Evolutionary conservation across 192 early-diverging fungal genomes (phyloP), one percentile per base, ranked within the genome.

Genomic region (Coemansia sp.): DNA sequence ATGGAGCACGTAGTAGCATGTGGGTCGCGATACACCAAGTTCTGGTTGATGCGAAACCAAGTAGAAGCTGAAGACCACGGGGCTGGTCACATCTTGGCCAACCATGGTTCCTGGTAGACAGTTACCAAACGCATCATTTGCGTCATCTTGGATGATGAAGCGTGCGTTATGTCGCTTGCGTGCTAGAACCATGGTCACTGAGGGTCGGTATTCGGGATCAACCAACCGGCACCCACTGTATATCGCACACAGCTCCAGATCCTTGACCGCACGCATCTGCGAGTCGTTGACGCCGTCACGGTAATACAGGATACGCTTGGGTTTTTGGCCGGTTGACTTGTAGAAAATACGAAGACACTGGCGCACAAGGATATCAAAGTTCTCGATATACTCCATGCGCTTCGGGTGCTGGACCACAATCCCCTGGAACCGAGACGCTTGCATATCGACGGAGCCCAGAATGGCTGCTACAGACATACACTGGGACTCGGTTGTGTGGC

Each of bases 291-390:
- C 72, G 18, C 88, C 88, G 51, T 90, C 87, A 45, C 87, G 69
- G 64, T 81, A 88, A 52, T 87, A 83, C 20, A 90, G 2, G 45
- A 90, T 86, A 28, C 83, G 71, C 37, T 52, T 21, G 9, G 87
- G 88, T 42, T 84, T 84, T 4, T 33, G 29, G 10, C 67, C 71
- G 7, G 77, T 84, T 20, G 60, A 21, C 7, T 8, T 12, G 51
- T 79, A 71, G 39, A 85, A 86, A 0, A 52, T 25, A 5, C 79
- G 75, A 40, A 87, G 49, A 2, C 71, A 25, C 30, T 86, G 81
- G 2, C 71, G 63, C 1, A 77, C 59, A 13, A 86, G 23, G 6
- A 52, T 62, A 20, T 79, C 77, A 9, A 68, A 34, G 58, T 74
- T 74, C 58, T 74, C 71, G 13, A 79, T 71, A 26, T 46, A 67